Evolutionary conservation across 495 filamentous ascomycete species (phyloP).

Genomic region (Aspergillus campestris): DNA sequence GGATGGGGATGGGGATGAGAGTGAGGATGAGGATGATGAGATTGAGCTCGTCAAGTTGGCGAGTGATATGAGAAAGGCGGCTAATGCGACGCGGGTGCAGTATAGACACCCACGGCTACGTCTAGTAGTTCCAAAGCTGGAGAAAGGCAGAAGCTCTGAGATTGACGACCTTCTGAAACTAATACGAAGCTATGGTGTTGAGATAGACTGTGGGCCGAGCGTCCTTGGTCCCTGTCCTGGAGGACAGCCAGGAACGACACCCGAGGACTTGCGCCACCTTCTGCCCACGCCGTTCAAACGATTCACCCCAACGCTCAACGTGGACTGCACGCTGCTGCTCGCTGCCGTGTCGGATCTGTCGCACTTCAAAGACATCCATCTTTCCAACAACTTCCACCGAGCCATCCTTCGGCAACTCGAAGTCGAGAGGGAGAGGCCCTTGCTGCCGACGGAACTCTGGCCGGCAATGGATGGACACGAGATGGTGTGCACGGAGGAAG

Average conservation of each 20-base stretch:
- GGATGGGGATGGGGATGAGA: conserved; percentile 17
- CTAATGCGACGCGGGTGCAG: conserved; percentile 43
- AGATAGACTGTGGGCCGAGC: conserved; percentile 36
- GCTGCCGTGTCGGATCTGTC: conserved; percentile 66
- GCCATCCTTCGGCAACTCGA: conserved; percentile 58
- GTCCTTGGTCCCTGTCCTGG: conserved; percentile 12
- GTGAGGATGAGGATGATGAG: conserved; percentile 39
- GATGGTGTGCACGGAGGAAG: conserved; percentile 56
- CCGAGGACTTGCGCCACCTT: conserved; percentile 33
- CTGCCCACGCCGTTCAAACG: conserved; percentile 44
- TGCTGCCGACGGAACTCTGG: conserved; percentile 55
- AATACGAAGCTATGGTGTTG: conserved; percentile 49
- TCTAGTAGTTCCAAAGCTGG: conserved; percentile 53
- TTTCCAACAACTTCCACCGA: conserved; percentile 38
- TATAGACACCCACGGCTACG: conserved; percentile 52
- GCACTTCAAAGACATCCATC: conserved; percentile 36
- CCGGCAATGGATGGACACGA: conserved; percentile 46
- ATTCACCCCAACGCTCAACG: conserved; percentile 54
- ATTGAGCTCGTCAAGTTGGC: conserved; percentile 50
- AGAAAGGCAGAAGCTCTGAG: conserved; percentile 37
- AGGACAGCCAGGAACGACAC: conserved; percentile 4
- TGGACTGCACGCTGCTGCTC: conserved; percentile 68
- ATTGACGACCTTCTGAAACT: conserved; percentile 49
- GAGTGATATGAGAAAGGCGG: conserved; percentile 43
- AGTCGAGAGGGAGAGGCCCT: conserved; percentile 49